Evolutionary conservation across 306 rosid species (phyloP).

Genomic region (Trifolium dubium): DNA sequence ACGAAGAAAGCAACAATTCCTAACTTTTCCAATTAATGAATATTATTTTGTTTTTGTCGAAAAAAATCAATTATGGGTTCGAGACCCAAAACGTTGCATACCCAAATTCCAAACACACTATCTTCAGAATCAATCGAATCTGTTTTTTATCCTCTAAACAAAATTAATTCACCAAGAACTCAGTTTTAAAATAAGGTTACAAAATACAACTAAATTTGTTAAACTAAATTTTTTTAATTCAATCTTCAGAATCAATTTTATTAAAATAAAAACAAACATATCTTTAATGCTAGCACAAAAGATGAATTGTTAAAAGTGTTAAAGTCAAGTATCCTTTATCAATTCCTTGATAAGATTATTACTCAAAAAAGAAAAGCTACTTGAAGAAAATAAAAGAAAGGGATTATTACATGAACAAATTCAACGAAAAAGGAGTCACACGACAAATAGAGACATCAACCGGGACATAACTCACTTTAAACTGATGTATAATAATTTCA

Average conservation of each 20-base stretch:
- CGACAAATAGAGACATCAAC: conserved; percentile 2
- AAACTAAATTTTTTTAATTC: background rate
- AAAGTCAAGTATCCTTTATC: background rate
- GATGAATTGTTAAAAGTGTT: background rate
- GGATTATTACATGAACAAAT: background rate
- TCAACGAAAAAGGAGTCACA: background rate
- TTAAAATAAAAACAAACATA: background rate
- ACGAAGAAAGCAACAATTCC: no score
- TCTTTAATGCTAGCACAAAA: background rate
- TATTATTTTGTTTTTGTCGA: no score
- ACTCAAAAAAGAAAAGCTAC: background rate
- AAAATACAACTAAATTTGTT: background rate
- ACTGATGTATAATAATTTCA: conserved; percentile 6
- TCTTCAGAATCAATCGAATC: no score
- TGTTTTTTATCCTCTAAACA: background rate
- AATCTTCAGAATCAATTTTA: background rate
- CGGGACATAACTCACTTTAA: background rate
- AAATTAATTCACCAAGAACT: background rate
- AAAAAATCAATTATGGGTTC: background rate
- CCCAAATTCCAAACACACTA: background rate
- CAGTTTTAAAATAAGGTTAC: background rate
- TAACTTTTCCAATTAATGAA: no score
- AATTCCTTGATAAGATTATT: conserved; percentile 11
- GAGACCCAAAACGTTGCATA: background rate
- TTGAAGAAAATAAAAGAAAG: background rate